phyloP scores from a whole-genome alignment of 495 filamentous ascomycete genomes.

The Rostrohypoxylon terebratum region DNA sequence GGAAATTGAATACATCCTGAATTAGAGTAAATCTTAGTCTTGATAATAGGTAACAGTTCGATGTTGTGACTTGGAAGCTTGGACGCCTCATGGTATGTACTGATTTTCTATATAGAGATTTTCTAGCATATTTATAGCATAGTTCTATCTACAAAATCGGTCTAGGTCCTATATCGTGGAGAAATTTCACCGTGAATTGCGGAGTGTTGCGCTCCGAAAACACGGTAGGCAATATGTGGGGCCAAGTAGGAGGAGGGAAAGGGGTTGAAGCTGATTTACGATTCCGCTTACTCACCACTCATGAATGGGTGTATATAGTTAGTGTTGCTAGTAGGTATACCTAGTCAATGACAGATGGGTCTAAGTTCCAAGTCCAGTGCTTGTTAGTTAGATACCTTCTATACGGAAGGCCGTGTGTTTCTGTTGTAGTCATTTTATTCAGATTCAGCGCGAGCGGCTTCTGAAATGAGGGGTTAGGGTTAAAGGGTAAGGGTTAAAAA shows the following conservation, averaged over 20 bases:
- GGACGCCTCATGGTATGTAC: neutral
- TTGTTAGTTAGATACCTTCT: too few relatives aligned
- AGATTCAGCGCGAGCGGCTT: too few relatives aligned
- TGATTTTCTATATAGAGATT: neutral
- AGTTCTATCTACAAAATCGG: neutral
- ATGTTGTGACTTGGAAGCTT: neutral
- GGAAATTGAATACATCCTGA: constrained; percentile 19
- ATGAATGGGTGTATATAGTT: neutral
- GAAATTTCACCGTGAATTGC: constrained; percentile 18
- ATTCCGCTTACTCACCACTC: neutral
- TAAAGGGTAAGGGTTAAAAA: too few relatives aligned
- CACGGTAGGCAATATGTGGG: constrained; percentile 19
- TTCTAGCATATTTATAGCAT: neutral
- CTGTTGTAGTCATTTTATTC: too few relatives aligned
- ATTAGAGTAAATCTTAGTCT: neutral
- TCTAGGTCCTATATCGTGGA: constrained; percentile 19
- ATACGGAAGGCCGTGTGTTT: too few relatives aligned
- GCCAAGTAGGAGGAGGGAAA: constrained; percentile 13
- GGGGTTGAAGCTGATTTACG: constrained; percentile 4
- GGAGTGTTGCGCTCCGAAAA: constrained; percentile 32
- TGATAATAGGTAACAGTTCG: neutral
- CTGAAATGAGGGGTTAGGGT: too few relatives aligned
- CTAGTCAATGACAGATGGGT: neutral
- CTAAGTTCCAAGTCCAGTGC: neutral
- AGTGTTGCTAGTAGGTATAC: neutral